A percentile compares a stretch with the other conserved stretches of the same genome.
phyloP scores from a whole-genome alignment of 495 filamentous ascomycete species.

The Chaetomidium leptoderma region DNA sequence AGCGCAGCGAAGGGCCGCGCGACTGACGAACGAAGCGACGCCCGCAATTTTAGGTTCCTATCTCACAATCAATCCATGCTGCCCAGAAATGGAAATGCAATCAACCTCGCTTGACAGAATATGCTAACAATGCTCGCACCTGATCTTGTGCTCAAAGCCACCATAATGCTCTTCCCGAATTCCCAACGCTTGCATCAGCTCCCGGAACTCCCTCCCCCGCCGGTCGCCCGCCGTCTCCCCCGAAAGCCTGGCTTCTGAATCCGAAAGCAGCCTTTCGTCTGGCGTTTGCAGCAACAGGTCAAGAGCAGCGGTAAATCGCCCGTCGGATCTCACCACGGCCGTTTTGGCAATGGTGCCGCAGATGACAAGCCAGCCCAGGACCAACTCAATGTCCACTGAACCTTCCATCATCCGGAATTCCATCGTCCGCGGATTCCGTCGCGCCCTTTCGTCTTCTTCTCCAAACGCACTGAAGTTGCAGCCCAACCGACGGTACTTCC shows the following conservation, averaged over 20 bases:
- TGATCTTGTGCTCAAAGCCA: slow-evolving; percentile 26
- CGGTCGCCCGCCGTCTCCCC: slow-evolving; percentile 8
- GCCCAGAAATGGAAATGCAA: background rate
- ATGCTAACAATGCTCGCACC: slow-evolving; percentile 11
- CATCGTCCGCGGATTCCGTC: slow-evolving; percentile 29
- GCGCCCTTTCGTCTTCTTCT: slow-evolving; percentile 29
- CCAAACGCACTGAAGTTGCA: slow-evolving; percentile 38
- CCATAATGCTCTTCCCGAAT: slow-evolving; percentile 16
- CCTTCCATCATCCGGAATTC: slow-evolving; percentile 39
- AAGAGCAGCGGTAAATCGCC: slow-evolving; percentile 17
- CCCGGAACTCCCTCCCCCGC: slow-evolving; percentile 22
- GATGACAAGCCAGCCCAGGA: slow-evolving; percentile 29
- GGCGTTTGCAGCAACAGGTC: slow-evolving; percentile 7
- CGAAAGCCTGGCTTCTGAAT: background rate
- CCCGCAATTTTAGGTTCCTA: no score
- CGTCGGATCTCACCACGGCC: slow-evolving; percentile 18
- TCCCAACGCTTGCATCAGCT: slow-evolving; percentile 27
- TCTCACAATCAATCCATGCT: no score
- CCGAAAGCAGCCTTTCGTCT: background rate
- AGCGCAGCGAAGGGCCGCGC: no score
- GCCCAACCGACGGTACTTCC: slow-evolving; percentile 28
- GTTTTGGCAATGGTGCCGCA: slow-evolving; percentile 25
- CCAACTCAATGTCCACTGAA: slow-evolving; percentile 16
- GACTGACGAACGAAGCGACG: no score
- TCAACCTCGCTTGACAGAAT: background rate